Conservation (phyloP, 441 rosid species). For the Syzygium malaccense region DNA sequence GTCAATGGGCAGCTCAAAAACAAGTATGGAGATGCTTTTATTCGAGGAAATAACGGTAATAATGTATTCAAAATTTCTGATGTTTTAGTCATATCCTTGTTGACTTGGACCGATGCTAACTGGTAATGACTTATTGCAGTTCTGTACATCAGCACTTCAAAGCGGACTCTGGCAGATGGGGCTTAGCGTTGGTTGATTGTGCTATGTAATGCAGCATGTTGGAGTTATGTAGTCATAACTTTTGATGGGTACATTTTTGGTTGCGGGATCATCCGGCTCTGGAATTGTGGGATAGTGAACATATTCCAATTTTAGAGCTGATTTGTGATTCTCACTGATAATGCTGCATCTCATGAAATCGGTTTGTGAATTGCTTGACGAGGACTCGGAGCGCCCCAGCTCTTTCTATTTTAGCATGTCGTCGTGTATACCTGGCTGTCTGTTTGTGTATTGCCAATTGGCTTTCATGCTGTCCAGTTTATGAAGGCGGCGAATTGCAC, state of each 20-base stretch:
- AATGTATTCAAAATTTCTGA: background rate
- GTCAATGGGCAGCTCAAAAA: constrained; percentile 80
- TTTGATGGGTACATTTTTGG: background rate
- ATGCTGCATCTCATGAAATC: background rate
- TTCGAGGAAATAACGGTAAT: constrained; percentile 84
- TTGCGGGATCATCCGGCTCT: background rate
- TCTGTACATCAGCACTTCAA: constrained; percentile 74
- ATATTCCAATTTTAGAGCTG: background rate
- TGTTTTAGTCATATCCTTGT: background rate
- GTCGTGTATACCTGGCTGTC: too few species aligned
- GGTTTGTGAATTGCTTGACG: background rate
- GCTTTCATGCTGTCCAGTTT: background rate
- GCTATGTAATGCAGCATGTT: background rate
- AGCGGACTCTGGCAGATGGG: constrained; percentile 44
- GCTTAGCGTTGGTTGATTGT: constrained; percentile 21
- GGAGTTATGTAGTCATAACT: background rate
- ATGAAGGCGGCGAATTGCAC: too few species aligned
- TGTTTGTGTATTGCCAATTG: background rate
- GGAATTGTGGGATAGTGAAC: background rate
- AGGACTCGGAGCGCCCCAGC: background rate
- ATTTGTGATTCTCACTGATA: background rate
- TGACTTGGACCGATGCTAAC: background rate
- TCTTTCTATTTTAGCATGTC: background rate
- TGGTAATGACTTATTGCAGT: constrained; percentile 31
- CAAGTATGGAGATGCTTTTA: constrained; percentile 87